phyloP scores from a whole-genome alignment of 2,329 filamentous ascomycete genomes.

The Fusarium sp. region DNA sequence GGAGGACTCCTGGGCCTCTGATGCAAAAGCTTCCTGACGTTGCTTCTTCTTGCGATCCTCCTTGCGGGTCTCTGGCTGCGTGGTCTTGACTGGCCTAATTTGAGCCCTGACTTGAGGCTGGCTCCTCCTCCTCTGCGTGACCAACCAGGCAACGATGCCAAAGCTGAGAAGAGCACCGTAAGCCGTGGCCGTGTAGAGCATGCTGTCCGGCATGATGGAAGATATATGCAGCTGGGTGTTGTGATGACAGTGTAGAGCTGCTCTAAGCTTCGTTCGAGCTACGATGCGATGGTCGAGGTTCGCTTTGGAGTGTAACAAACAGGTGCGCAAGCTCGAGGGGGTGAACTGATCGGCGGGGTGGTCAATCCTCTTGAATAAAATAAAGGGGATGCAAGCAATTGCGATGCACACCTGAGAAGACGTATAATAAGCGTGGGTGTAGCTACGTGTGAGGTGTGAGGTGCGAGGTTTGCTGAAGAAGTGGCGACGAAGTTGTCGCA shows the following conservation, averaged over 20 bases:
- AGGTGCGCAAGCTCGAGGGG: conserved; percentile 16
- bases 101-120: conserved; percentile 48
- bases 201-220: conserved; percentile 53
- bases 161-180: conserved; percentile 56
- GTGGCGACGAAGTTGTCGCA: conserved; percentile 41
- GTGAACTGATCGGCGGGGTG: conserved; percentile 11
- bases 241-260: conserved; percentile 28
- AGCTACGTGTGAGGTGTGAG: conserved; percentile 16
- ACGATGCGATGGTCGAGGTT: conserved; percentile 23
- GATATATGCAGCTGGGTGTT: conserved; percentile 11
- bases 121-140: conserved; percentile 53
- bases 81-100: conserved; percentile 50
- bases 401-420: conserved; percentile 19
- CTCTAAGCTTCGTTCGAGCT: conserved; percentile 32
- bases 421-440: conserved; percentile 19
- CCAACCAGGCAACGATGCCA: conserved; percentile 54
- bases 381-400: conserved; percentile 14
- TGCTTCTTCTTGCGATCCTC: conserved; percentile 63
- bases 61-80: conserved; percentile 54
- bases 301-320: conserved; percentile 14
- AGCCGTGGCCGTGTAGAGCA: conserved; percentile 55
- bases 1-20: conserved; percentile 53
- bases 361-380: conserved; percentile 12
- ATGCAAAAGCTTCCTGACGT: conserved; percentile 58
- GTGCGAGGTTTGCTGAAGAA: conserved; percentile 29